Base-by-base conservation (phyloP, 192 early-diverging fungal species). In the Entophlyctis luteolus region DNA sequence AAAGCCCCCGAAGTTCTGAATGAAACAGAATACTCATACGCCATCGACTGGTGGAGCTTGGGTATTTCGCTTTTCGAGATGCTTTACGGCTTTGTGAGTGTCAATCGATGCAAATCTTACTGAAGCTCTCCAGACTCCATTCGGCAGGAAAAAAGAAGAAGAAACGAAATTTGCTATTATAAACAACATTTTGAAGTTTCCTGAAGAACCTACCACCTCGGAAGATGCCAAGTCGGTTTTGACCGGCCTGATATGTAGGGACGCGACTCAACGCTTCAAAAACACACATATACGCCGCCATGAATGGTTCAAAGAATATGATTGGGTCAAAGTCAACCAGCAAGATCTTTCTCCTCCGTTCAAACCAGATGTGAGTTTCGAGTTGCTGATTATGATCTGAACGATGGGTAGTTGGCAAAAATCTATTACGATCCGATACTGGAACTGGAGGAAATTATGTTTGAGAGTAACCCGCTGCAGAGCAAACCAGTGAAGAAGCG, bases 21-120 rank as follows among this genome's bases (percentile, higher is more conserved):
- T 29, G 77, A 80, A 53, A 79, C 75, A 35, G 75, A 75, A 3
- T 87, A 87, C 62, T 71, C 82, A 48, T 55, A 71, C 10, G 31
- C 73, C 0, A 73, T 85, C 31, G 79, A 90, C 67, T 90, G 91
- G 91, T 93, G 92, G 92, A 89, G 88, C 62, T 68, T 93, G 31
- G 91, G 92, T 6, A 87, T 93, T 16, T 78, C 92, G 48, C 70
- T 84, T 49, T 93, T 87, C 57, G 92, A 93, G 67, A 67, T 91
- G 32, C 68, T 88, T 4, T 89, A 87, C 71, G 89, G 89, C 39
- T 89, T 88, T 83, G 90, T 92, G 78, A 20, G 66, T 28, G 32
- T 31, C 39, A 42, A 12, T 8, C 39, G 39, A 12, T 42, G 10
- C 39, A 42, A 42, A 42, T 12, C n/a, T 42, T 42, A 12, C n/a